Evolutionary conservation across 768 basidiomycete species (phyloP).

Genomic region (Pleurotus tuber-regium): DNA sequence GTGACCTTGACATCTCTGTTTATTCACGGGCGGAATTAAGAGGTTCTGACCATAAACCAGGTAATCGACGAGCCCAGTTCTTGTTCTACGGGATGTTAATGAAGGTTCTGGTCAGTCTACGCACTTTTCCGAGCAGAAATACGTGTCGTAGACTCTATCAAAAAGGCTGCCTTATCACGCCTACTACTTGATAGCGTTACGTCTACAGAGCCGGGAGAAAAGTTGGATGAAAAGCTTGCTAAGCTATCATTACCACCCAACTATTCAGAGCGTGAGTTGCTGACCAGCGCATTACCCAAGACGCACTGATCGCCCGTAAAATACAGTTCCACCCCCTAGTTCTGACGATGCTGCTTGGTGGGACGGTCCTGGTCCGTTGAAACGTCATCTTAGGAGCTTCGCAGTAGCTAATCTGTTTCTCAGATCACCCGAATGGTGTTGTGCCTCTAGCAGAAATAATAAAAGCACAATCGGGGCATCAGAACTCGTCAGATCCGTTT

Average conservation of each 20-base stretch:
- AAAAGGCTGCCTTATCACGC: constrained; percentile 67
- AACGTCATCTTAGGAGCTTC: no score
- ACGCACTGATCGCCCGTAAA: constrained; percentile 3
- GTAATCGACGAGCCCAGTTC: constrained; percentile 33
- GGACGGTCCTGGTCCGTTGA: constrained; percentile 59
- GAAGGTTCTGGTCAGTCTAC: constrained; percentile 56
- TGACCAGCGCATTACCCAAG: not conserved
- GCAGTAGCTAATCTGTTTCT: no score
- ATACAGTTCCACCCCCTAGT: constrained; percentile 81
- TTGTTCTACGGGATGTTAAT: constrained; percentile 8
- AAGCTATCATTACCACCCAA: constrained; percentile 48
- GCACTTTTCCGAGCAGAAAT: constrained; percentile 79
- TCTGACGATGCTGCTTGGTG: constrained; percentile 79
- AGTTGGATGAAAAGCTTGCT: constrained; percentile 69
- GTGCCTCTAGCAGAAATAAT: constrained; percentile 41
- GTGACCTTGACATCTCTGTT: constrained; percentile 62
- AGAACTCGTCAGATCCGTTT: constrained; percentile 60
- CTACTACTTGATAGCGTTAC: constrained; percentile 64
- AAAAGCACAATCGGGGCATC: constrained; percentile 21
- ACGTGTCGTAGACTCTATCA: constrained; percentile 73
- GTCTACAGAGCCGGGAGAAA: constrained; percentile 63
- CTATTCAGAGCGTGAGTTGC: constrained; percentile 40
- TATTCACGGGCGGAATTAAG: constrained; percentile 85
- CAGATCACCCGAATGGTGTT: constrained; percentile 60
- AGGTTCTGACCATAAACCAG: constrained; percentile 96